Base-by-base conservation (phyloP, 345 rosid genomes). In the Linum tenue region DNA sequence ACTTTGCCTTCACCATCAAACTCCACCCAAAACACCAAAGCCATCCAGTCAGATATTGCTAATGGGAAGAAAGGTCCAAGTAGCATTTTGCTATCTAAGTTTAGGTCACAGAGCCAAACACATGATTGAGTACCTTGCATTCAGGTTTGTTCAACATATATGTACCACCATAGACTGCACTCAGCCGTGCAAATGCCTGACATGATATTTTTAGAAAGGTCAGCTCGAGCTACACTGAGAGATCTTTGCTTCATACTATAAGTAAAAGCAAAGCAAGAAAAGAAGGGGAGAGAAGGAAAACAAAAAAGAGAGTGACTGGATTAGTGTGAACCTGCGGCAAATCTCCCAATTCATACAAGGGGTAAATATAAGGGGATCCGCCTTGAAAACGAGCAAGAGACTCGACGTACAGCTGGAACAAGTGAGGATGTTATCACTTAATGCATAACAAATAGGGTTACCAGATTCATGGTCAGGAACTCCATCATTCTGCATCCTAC, bases 151-250 rank as follows among this genome's bases (percentile, higher is more conserved):
- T 86, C 79, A 92, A 74, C 99, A 92, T 92, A 71, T 92, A 92
- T 0, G 95, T 92, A 60, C 97, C 99, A 73, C 99, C 99, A 79
- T 86, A 88, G 60, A 90, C 97, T 73, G 97, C 96, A 77, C 96
- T 90, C 77, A 90, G 99, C 51, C 97, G 83, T 72, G 99, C 97
- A 83, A 92, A 92, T 69, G 90, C 99, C 96, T 92, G 70, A 59
- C 31, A 22, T 22, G 31, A 22, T 22, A 22, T 22, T 22, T 22
- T 22, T 22, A 22, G 31, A 22, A 22, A 22, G 31, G 31, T 22
- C 31, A 22, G 1, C 31, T 22, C 31, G 31, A 22, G 31, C 1
- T 22, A 22, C 31, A 22, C 1, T 22, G 31, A 22, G 31, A 22
- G 31, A 1, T 22, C 31, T 22, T 22, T 0, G 31, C 31, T 22